Percentiles rank a stretch among this genome's conserved stretches.
phyloP scores from a whole-genome alignment of 1,284 basidiomycete genomes.

The Neonothopanus nambi region DNA sequence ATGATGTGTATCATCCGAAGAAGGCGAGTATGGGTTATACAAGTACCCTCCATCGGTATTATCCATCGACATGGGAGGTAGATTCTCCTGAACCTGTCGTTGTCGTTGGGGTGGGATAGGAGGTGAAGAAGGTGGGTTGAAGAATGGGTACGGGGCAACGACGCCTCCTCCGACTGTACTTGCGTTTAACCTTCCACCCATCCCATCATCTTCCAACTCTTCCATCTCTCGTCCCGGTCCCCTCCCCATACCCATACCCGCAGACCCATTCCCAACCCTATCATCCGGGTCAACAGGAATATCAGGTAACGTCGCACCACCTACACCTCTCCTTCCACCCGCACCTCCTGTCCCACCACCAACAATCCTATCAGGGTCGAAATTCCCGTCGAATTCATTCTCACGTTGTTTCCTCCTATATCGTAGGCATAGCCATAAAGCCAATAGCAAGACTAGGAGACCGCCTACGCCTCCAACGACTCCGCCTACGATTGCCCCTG shows the following conservation, averaged over 20 bases:
- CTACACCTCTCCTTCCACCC: constrained; percentile 1
- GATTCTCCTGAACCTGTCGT: too few species aligned
- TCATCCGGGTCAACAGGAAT: neutral
- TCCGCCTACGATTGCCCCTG: constrained; percentile 36
- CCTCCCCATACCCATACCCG: neutral
- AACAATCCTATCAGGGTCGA: constrained; percentile 16
- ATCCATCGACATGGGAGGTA: too few species aligned
- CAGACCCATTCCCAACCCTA: neutral
- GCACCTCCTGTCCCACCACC: neutral
- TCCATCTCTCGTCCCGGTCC: constrained; percentile 6
- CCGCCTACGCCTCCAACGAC: constrained; percentile 31
- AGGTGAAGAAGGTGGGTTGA: neutral
- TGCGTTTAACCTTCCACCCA: constrained; percentile 36
- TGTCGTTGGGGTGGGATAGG: neutral
- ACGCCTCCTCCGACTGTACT: constrained; percentile 36
- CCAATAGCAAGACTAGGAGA: constrained; percentile 1
- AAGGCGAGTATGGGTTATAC: too few species aligned
- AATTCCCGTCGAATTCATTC: constrained; percentile 18
- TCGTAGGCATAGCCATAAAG: constrained; percentile 4
- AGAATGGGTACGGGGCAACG: constrained; percentile 33
- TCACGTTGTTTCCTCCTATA: constrained; percentile 1
- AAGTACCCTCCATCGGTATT: too few species aligned
- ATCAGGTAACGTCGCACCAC: constrained; percentile 5
- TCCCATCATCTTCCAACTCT: constrained; percentile 35
- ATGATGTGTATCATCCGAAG: too few species aligned